These are phyloP conservation scores for Coprinopsis strossmayeri DNA, from an alignment of 768 basidiomycete genomes.

Conservation along the genomic window DNA sequence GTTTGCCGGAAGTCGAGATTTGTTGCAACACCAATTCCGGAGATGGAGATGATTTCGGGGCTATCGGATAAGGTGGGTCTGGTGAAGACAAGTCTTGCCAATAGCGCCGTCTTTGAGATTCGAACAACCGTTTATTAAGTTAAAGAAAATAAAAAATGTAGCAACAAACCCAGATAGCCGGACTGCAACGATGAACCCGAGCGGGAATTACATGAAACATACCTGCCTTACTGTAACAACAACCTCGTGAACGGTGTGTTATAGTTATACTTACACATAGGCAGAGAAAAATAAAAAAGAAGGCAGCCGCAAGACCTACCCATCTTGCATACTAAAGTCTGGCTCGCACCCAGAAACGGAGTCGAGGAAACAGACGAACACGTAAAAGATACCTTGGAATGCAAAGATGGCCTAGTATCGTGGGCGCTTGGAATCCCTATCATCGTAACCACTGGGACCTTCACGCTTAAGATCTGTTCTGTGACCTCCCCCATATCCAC, in stretches of 20 bases:
- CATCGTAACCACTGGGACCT: conserved; percentile 72
- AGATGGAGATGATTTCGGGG: no score
- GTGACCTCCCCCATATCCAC: conserved; percentile 45
- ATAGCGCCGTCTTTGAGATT: no score
- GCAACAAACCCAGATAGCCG: not conserved
- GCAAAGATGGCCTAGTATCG: conserved; percentile 52
- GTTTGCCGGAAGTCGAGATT: no score
- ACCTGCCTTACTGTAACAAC: conserved; percentile 11
- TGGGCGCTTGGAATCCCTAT: conserved; percentile 76
- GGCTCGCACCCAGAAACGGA: not conserved
- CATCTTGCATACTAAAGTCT: conserved; percentile 13
- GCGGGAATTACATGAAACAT: conserved; percentile 5
- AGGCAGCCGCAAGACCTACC: conserved; percentile 9
- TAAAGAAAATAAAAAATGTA: not conserved
- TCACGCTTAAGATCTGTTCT: conserved; percentile 75
- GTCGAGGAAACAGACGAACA: conserved; percentile 6
- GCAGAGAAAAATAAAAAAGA: conserved; percentile 9
- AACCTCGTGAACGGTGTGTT: conserved; percentile 8
- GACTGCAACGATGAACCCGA: not conserved
- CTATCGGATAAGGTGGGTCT: no score
- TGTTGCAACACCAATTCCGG: no score
- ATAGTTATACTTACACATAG: conserved; percentile 20
- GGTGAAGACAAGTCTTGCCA: no score
- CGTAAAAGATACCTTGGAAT: conserved; percentile 10
- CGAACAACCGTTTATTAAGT: not conserved